A percentile compares a stretch with the other conserved stretches of the same genome.
phyloP scores from a whole-genome alignment of 2,329 filamentous ascomycete species.

The Neophaeococcomyces mojaviensis region DNA sequence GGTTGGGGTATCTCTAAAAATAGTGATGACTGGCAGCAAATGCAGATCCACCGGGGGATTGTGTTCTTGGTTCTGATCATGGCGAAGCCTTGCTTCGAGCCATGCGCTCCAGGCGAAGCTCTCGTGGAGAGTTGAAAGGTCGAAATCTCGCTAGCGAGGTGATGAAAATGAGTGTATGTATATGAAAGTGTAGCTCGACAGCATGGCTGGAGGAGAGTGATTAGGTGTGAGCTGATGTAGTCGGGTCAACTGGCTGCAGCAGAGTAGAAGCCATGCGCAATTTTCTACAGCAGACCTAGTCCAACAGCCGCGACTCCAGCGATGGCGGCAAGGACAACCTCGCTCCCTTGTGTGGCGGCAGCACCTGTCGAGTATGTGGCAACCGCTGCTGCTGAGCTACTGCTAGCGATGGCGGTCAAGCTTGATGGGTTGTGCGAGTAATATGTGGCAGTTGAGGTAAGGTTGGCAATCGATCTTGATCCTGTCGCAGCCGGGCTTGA shows the following conservation, averaged over 20 bases:
- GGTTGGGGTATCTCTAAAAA: slow-evolving; percentile 1
- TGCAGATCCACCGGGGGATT: background rate
- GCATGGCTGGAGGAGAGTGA: slow-evolving; percentile 2
- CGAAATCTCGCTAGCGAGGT: background rate
- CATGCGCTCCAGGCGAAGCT: slow-evolving; percentile 8
- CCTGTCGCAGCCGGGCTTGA: background rate
- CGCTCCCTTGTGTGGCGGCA: slow-evolving; percentile 13
- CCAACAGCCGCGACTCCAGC: slow-evolving; percentile 17
- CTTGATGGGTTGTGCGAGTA: background rate
- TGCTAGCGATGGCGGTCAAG: background rate
- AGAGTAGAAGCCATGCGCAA: background rate
- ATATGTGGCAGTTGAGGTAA: background rate
- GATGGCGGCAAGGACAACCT: slow-evolving; percentile 17
- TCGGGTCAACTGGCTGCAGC: slow-evolving; percentile 3
- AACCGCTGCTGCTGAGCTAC: slow-evolving; percentile 4
- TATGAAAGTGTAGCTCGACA: slow-evolving; percentile 5
- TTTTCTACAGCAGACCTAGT: slow-evolving; percentile 17
- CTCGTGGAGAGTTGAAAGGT: background rate
- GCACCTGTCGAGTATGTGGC: slow-evolving; percentile 16
- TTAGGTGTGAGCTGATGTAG: background rate
- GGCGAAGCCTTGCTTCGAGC: slow-evolving; percentile 6
- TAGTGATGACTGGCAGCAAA: slow-evolving; percentile 4
- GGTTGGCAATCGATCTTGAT: background rate
- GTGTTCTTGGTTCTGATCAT: background rate
- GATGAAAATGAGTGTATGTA: slow-evolving; percentile 1